phyloP scores from a whole-genome alignment of 2,329 filamentous ascomycete species.

The Elsinoe perseae region DNA sequence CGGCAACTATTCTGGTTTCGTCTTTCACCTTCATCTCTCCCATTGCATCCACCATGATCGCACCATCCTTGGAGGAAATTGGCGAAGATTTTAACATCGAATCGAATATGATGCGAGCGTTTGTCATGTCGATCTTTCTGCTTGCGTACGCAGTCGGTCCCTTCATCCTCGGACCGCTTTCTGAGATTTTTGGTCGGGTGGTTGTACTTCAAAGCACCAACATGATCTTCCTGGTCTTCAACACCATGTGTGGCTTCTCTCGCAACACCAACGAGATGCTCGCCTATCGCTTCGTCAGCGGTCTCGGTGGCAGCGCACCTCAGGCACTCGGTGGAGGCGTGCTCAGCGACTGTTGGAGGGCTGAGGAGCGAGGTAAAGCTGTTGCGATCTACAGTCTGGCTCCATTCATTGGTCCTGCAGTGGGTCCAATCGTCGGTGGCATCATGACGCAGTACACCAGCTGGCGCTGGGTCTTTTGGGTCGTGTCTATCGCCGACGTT shows the following conservation, averaged over 20 bases:
- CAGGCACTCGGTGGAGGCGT: slow-evolving; percentile 32
- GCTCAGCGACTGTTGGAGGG: slow-evolving; percentile 25
- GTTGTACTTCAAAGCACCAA: slow-evolving; percentile 31
- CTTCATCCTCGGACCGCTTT: slow-evolving; percentile 31
- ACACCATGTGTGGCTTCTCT: slow-evolving; percentile 32
- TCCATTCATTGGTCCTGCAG: slow-evolving; percentile 25
- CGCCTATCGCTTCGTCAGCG: slow-evolving; percentile 34
- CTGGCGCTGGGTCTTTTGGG: slow-evolving; percentile 81
- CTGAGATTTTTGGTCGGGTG: slow-evolving; percentile 32
- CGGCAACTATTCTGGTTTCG: slow-evolving; percentile 37
- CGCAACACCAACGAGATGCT: slow-evolving; percentile 28
- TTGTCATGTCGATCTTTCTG: slow-evolving; percentile 33
- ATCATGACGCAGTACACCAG: slow-evolving; percentile 54
- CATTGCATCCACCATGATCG: slow-evolving; percentile 34
- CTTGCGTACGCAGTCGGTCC: slow-evolving; percentile 34
- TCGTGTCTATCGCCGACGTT: slow-evolving; percentile 66
- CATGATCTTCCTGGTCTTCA: slow-evolving; percentile 33
- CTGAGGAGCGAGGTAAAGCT: slow-evolving; percentile 28
- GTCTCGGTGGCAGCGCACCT: slow-evolving; percentile 33
- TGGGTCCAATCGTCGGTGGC: slow-evolving; percentile 32
- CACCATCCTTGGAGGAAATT: slow-evolving; percentile 29
- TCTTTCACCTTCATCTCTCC: slow-evolving; percentile 35
- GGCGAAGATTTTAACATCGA: slow-evolving; percentile 25
- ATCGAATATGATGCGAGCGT: slow-evolving; percentile 22
- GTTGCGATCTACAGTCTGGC: slow-evolving; percentile 27